Evolutionary conservation across 495 filamentous ascomycete species (phyloP), one percentile per base, ranked within the genome.

Genomic region (Lepraria neglecta): DNA sequence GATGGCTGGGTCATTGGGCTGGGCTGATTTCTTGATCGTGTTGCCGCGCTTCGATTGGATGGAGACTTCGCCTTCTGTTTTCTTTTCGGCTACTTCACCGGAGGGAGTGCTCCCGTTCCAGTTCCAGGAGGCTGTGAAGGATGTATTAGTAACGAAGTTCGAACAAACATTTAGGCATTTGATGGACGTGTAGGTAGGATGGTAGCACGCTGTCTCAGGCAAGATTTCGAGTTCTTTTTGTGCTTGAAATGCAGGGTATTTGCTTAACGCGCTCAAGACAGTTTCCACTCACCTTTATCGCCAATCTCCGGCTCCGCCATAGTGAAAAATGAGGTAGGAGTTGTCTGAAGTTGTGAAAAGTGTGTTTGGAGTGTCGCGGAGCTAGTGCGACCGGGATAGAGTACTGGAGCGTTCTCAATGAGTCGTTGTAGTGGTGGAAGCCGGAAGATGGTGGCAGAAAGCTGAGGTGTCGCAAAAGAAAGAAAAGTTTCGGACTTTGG

Each of bases 31-130:
- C 71, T 78, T 79, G 67, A 87, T 78, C 17, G 77, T 81, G 65
- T 87, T 88, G 65, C 84, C 84, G 30, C 73, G 72, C 68, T 85
- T 78, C 28, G 82, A 81, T 65, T 78, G 68, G 60, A 87, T 80
- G 40, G 78, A 74, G 21, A 85, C 68, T 56, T 82, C 74, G 71
- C 81, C 84, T 31, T 83, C 72, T 31, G 77, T 72, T 60, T 80
- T 79, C 45, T 82, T 79, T 68, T 87, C 83, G 65, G 76, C 76
- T 35, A 81, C 82, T 43, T 75, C 77, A 52, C 84, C 84, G 38
- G 70, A 73, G 3, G 82, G 82, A 27, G 76, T 67, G 24, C 76
- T 74, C 17, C 75, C 74, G 56, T 74, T 73, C 80, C 80, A 86
- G 62, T 76, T 73, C 83, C 82, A 84, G 21, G 81, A 81, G 60